Base-by-base conservation (phyloP, 768 basidiomycete species). In the Pleurotus ostreatus region DNA sequence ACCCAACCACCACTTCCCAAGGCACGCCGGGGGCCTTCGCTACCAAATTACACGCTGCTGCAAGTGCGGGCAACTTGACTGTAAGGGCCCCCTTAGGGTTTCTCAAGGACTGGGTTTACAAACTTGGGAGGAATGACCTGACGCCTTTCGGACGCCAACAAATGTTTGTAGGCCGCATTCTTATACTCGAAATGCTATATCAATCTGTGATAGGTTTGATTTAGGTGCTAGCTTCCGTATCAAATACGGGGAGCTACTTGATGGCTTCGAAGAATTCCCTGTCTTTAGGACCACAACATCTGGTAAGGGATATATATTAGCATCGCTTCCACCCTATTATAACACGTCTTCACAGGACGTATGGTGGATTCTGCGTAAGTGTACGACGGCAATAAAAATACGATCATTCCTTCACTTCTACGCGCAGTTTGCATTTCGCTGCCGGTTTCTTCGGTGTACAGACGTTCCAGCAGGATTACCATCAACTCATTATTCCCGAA, bases 131-230 rank as follows among this genome's bases (percentile, higher is more conserved):
- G 56, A 91, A 92, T 68, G 77, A 83, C 45, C 68, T 92, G 56
- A 88, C 88, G 2, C 88, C 88, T 1, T 91, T 90, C 59, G 88
- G 89, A 6, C 76, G 90, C 38, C 78, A 81, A 55, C 86, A 92
- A 57, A 63, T 91, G 59, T 90, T 73, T 71, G 46, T 20, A 34
- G 30, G 3, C 30, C 30, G 43, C 12, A 41, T 23, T 8, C 12
- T 20, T 20, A 30, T 56, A 12, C 38, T 11, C 11, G 9, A 11
- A 34, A 9, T 34, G 11, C 9, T 8, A 8, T 34, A 34, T 30
- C 46, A 23, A 1, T 20, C 9, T 20, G 2, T 2, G 25, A 12
- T 18, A 76, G 72, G 30, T 74, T 75, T 53, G 73, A 80, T 47
- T 59, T 86, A 56, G 79, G 83, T 25, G 73, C 83, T 7, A 79